Evolutionary conservation across 495 filamentous ascomycete species (phyloP).

Genomic region (Aspergillus indologenus): DNA sequence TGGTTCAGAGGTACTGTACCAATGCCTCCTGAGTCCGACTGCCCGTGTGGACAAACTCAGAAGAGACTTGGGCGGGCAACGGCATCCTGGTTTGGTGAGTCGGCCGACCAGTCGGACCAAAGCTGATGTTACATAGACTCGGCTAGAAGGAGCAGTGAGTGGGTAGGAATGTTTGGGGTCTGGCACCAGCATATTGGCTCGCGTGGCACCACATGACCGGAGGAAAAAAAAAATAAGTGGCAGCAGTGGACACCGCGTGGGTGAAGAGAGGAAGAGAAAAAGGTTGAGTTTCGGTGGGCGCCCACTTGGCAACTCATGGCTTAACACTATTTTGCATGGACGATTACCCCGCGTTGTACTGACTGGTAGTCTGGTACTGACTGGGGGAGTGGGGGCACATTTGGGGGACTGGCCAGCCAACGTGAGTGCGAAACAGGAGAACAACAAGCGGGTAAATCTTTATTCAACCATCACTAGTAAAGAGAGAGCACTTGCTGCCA

Average conservation of each 20-base stretch:
- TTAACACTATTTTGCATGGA: no score
- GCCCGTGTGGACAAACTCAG: not conserved
- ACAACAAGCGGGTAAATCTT: no score
- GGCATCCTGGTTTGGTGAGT: slow-evolving; percentile 1
- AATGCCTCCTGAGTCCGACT: not conserved
- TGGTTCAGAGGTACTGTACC: not conserved
- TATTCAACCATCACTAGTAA: not conserved
- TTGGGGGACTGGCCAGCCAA: not conserved
- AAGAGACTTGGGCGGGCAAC: no score
- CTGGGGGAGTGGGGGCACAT: not conserved
- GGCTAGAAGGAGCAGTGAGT: not conserved
- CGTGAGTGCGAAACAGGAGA: not conserved
- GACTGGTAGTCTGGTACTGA: no score
- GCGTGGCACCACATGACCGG: slow-evolving; percentile 5
- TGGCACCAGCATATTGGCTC: not conserved
- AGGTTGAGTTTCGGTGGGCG: not conserved
- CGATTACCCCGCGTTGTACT: not conserved
- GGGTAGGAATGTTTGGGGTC: not conserved
- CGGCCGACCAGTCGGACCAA: not conserved
- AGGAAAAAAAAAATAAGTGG: not conserved
- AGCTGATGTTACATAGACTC: not conserved
- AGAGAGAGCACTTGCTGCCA: not conserved
- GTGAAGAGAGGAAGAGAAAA: not conserved
- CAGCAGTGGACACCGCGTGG: not conserved
- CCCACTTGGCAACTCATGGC: not conserved